Conservation (phyloP, 306 rosid species). For the Lotus japonicus region DNA sequence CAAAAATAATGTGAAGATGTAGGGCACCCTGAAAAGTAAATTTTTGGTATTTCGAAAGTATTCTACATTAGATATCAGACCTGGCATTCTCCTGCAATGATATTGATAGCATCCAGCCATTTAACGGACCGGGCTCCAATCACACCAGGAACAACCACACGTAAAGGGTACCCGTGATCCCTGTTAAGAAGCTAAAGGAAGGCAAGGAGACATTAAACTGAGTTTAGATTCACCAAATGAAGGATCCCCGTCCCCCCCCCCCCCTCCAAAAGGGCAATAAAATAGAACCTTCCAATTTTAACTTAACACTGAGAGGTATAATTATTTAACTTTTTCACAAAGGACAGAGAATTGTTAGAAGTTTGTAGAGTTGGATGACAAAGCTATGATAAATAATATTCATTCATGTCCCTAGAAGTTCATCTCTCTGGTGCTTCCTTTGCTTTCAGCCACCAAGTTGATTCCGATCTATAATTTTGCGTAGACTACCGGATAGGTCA, state of each 20-base stretch:
- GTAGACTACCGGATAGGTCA: not conserved
- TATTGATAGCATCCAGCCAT: conserved; percentile 74
- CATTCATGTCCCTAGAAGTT: not conserved
- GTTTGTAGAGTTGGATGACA: not conserved
- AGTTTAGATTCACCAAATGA: conserved; percentile 14
- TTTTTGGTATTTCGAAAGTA: not conserved
- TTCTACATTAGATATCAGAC: conserved; percentile 31
- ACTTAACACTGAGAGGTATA: not conserved
- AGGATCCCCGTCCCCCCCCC: not conserved
- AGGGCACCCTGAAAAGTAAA: not conserved
- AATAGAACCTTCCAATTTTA: not conserved
- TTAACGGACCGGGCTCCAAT: conserved; percentile 98
- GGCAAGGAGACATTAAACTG: conserved; percentile 11
- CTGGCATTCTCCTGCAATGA: conserved; percentile 84
- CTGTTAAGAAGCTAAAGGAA: conserved; percentile 62
- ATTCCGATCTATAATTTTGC: not conserved
- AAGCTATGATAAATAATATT: not conserved
- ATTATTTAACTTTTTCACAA: not conserved
- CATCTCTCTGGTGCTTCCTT: not conserved
- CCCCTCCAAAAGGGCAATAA: not conserved
- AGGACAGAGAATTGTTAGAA: not conserved
- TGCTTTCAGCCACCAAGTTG: not conserved
- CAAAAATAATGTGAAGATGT: conserved; percentile 17
- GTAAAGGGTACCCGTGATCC: conserved; percentile 96
- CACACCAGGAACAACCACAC: conserved; percentile 88